Evolutionary conservation across 495 filamentous ascomycete genomes (phyloP).

Genomic region (Penicillium dipodomyicola): DNA sequence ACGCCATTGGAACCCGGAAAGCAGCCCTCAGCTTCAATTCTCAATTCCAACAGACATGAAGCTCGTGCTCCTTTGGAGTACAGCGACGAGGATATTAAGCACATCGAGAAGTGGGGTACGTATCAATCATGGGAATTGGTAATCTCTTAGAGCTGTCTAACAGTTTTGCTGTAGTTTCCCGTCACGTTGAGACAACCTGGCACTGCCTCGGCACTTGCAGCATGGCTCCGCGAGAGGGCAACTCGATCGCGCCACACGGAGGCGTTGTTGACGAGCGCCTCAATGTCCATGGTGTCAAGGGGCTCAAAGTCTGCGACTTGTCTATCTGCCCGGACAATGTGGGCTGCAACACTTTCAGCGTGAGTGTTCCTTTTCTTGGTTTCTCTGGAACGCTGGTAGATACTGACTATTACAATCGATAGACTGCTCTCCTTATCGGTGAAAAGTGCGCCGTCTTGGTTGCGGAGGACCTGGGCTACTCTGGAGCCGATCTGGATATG

Average conservation of each 20-base stretch:
- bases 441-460: conserved; percentile 73
- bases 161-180: conserved; percentile 30
- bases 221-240: conserved; percentile 78
- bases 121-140: neutral
- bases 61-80: conserved; percentile 65
- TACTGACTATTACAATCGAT: conserved; percentile 12
- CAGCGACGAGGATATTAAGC: conserved; percentile 61
- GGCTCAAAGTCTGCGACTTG: conserved; percentile 78
- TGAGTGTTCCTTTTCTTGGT: conserved; percentile 19
- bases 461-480: conserved; percentile 77
- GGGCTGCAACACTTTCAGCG: conserved; percentile 70
- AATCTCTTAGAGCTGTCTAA: neutral
- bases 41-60: conserved; percentile 53
- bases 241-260: conserved; percentile 70
- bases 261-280: conserved; percentile 77
- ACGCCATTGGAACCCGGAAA: conserved; percentile 47
- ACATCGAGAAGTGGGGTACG: conserved; percentile 75
- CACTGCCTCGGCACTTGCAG: conserved; percentile 69
- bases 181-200: conserved; percentile 79
- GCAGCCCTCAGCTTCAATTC: conserved; percentile 41
- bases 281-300: conserved; percentile 77
- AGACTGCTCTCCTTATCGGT: conserved; percentile 76
- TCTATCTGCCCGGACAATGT: conserved; percentile 82
- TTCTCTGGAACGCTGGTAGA: neutral
- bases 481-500: conserved; percentile 72